Evolutionary conservation across 1,284 basidiomycete genomes (phyloP).

Genomic region (Inonotus obliquus): DNA sequence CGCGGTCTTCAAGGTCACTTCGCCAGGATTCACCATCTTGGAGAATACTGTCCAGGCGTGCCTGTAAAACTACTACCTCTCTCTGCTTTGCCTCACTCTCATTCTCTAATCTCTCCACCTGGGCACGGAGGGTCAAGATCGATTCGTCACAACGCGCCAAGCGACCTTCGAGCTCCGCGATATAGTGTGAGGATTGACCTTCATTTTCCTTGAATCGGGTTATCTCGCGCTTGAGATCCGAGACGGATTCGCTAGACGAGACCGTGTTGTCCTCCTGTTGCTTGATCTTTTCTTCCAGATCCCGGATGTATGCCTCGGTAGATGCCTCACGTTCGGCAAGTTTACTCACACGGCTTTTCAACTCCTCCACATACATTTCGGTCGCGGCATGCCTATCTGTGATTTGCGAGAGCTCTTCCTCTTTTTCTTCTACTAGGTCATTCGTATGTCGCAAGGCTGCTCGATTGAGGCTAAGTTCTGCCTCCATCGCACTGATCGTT

Average conservation of each 20-base stretch:
- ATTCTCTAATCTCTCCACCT: slow-evolving; percentile 73
- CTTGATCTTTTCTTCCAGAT: slow-evolving; percentile 89
- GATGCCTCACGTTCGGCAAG: slow-evolving; percentile 85
- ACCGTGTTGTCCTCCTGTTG: slow-evolving; percentile 74
- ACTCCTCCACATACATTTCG: slow-evolving; percentile 83
- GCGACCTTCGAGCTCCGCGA: slow-evolving; percentile 84
- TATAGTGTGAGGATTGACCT: slow-evolving; percentile 70
- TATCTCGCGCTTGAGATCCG: slow-evolving; percentile 82
- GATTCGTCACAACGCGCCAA: slow-evolving; percentile 78
- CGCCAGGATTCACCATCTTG: slow-evolving; percentile 71
- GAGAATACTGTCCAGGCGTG: slow-evolving; percentile 66
- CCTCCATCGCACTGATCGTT: slow-evolving; percentile 93
- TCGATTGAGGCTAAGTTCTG: slow-evolving; percentile 85
- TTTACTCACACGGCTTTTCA: slow-evolving; percentile 76
- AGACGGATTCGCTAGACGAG: slow-evolving; percentile 70
- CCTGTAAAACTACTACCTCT: slow-evolving; percentile 66
- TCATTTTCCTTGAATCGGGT: slow-evolving; percentile 74
- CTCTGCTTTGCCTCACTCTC: slow-evolving; percentile 69
- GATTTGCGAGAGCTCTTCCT: slow-evolving; percentile 66
- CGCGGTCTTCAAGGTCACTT: slow-evolving; percentile 77
- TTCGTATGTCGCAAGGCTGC: slow-evolving; percentile 88
- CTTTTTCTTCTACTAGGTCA: slow-evolving; percentile 87
- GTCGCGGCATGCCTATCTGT: slow-evolving; percentile 70
- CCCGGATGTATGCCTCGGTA: slow-evolving; percentile 90
- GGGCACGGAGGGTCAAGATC: slow-evolving; percentile 59